Percentiles rank a stretch among this genome's conserved stretches.
phyloP scores from a whole-genome alignment of 139 green algal genomes.

The Chlamydomonas asymmetrica region DNA sequence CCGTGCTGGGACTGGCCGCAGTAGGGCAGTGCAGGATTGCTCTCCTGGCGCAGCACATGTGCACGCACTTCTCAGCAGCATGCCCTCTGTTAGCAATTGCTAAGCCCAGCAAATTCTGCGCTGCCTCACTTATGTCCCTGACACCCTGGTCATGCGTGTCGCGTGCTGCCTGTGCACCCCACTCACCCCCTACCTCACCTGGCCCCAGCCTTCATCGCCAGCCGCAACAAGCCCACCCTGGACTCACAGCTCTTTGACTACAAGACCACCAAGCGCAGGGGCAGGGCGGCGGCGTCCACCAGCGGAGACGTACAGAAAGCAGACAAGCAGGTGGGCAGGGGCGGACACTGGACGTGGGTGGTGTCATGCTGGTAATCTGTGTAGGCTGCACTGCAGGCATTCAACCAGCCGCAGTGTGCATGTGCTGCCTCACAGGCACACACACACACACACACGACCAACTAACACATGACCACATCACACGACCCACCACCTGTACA shows the following conservation, averaged over 20 bases:
- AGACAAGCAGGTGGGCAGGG: conserved; percentile 51
- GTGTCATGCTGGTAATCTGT: too few relatives aligned
- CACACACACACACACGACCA: too few relatives aligned
- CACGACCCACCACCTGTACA: background rate
- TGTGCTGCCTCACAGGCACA: too few relatives aligned
- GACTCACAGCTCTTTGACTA: conserved; percentile 54
- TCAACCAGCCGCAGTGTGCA: too few relatives aligned
- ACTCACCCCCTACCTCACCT: background rate
- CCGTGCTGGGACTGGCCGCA: too few relatives aligned
- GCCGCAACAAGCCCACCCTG: conserved; percentile 52
- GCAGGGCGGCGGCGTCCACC: conserved; percentile 2
- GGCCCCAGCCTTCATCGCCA: conserved; percentile 55
- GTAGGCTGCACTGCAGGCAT: too few relatives aligned
- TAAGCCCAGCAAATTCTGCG: background rate
- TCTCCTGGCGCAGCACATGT: background rate
- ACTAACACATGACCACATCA: background rate
- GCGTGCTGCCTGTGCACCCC: background rate
- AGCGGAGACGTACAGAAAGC: conserved; percentile 10
- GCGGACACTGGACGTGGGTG: too few relatives aligned
- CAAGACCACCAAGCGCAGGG: conserved; percentile 11
- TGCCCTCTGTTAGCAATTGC: background rate
- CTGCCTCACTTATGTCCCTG: background rate
- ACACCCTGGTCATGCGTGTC: background rate
- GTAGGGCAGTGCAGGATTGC: too few relatives aligned
- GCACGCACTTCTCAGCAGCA: background rate